Evolutionary conservation across 495 filamentous ascomycete genomes (phyloP).

Genomic region (Clohesyomyces aquaticus): DNA sequence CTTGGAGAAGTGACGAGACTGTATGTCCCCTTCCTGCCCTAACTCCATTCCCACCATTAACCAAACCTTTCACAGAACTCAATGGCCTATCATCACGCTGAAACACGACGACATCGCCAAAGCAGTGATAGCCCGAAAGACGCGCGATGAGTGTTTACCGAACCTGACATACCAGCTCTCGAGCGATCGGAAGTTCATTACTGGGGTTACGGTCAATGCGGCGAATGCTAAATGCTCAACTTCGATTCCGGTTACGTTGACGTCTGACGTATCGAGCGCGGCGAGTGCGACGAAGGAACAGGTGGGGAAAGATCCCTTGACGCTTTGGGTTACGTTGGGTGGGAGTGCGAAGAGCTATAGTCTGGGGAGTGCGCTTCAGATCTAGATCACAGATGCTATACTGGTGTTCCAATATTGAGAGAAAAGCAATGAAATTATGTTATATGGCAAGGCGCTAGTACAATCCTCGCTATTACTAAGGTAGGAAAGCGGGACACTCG

Average conservation of each 20-base stretch:
- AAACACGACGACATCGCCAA: slow-evolving; percentile 62
- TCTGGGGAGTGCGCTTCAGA: slow-evolving; percentile 37
- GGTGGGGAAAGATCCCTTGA: slow-evolving; percentile 61
- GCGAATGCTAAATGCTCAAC: slow-evolving; percentile 56
- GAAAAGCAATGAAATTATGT: no score
- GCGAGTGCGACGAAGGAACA: slow-evolving; percentile 56
- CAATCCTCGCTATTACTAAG: no score
- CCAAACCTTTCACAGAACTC: slow-evolving; percentile 37
- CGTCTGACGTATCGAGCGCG: slow-evolving; percentile 47
- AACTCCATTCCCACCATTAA: not conserved
- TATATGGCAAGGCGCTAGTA: no score
- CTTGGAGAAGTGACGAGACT: slow-evolving; percentile 61
- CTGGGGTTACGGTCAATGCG: slow-evolving; percentile 57
- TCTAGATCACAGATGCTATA: no score
- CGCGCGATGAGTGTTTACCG: slow-evolving; percentile 59
- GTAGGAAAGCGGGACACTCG: no score
- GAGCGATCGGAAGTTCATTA: slow-evolving; percentile 51
- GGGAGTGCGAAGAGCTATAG: slow-evolving; percentile 58
- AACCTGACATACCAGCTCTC: slow-evolving; percentile 53
- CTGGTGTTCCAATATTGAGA: no score
- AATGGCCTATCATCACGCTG: slow-evolving; percentile 61
- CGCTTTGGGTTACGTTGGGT: slow-evolving; percentile 60
- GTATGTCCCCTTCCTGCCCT: slow-evolving; percentile 6
- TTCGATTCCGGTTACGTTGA: slow-evolving; percentile 62
- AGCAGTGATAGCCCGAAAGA: slow-evolving; percentile 55